Conservation (phyloP, 2,329 filamentous ascomycete genomes). For the Pseudodiploospora longispora region DNA sequence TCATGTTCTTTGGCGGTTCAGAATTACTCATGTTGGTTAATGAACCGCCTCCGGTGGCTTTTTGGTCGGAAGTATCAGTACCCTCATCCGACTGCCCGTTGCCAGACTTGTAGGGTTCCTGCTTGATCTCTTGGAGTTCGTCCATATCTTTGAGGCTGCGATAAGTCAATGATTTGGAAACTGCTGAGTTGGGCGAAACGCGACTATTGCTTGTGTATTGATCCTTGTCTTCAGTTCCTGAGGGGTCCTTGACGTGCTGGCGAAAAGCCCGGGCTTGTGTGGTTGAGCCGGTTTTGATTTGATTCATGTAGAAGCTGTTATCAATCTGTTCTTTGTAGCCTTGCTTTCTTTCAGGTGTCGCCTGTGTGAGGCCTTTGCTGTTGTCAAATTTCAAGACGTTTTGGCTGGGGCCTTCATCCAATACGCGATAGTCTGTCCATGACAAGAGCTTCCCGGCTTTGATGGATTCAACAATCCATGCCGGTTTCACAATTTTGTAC, state of each 20-base stretch:
- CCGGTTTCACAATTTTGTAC: constrained; percentile 88
- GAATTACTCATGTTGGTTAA: neutral
- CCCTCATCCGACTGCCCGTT: no score
- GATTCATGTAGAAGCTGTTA: constrained; percentile 72
- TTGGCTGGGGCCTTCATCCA: constrained; percentile 78
- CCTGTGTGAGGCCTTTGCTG: constrained; percentile 59
- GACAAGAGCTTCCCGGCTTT: constrained; percentile 71
- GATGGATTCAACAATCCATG: constrained; percentile 90
- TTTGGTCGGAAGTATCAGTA: no score
- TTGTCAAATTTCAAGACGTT: constrained; percentile 59
- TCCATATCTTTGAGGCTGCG: no score
- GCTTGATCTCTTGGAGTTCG: no score
- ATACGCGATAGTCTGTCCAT: constrained; percentile 76
- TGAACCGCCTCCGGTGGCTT: no score
- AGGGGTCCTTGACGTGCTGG: constrained; percentile 18
- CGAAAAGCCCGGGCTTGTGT: constrained; percentile 19
- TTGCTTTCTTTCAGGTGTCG: constrained; percentile 44
- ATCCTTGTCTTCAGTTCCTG: neutral
- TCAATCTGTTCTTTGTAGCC: constrained; percentile 78
- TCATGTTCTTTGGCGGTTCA: constrained; percentile 53
- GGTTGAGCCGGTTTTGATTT: constrained; percentile 44
- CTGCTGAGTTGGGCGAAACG: no score
- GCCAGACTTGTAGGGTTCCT: no score
- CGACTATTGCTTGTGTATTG: no score
- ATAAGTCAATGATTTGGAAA: no score